These are phyloP conservation scores for Phytophthora niederhauseri DNA, from an alignment of 352 stramenopile species.

Conservation along the genomic window DNA sequence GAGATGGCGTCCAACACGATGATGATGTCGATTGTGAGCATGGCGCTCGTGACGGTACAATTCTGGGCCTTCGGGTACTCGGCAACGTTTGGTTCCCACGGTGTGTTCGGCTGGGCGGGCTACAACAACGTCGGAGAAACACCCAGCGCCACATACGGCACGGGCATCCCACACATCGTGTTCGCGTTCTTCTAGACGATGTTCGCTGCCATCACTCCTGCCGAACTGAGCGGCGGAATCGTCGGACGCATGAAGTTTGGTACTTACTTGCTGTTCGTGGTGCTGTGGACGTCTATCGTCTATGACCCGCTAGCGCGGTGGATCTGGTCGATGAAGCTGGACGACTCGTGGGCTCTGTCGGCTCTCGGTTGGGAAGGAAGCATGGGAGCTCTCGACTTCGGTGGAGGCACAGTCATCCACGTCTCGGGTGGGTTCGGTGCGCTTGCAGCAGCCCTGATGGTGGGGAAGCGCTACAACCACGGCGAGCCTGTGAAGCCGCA, in stretches of 20 bases:
- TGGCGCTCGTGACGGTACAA: slow-evolving; percentile 77
- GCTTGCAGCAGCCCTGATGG: slow-evolving; percentile 61
- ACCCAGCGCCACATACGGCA: slow-evolving; percentile 52
- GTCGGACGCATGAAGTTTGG: slow-evolving; percentile 85
- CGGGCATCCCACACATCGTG: slow-evolving; percentile 65
- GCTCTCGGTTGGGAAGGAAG: slow-evolving; percentile 59
- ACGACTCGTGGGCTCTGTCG: slow-evolving; percentile 44
- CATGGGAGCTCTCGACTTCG: slow-evolving; percentile 79
- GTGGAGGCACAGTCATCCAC: slow-evolving; percentile 81
- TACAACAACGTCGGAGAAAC: slow-evolving; percentile 58
- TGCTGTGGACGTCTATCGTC: slow-evolving; percentile 77
- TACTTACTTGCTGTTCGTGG: slow-evolving; percentile 71
- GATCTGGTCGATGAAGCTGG: slow-evolving; percentile 74
- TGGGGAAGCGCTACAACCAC: slow-evolving; percentile 76
- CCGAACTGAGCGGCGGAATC: slow-evolving; percentile 70
- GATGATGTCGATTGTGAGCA: slow-evolving; percentile 76
- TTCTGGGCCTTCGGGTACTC: slow-evolving; percentile 82
- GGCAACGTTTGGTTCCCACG: slow-evolving; percentile 58
- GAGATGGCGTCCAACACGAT: slow-evolving; percentile 81
- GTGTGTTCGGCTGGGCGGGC: slow-evolving; percentile 56
- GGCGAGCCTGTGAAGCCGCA: slow-evolving; percentile 67
- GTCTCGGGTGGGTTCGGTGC: slow-evolving; percentile 72
- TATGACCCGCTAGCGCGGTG: slow-evolving; percentile 83
- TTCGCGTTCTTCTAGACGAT: slow-evolving; percentile 82
- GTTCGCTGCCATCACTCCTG: slow-evolving; percentile 80